Percentiles rank a stretch among this genome's conserved stretches.
phyloP scores from a whole-genome alignment of 768 basidiomycete genomes.

The Hirschioporus abietinus region DNA sequence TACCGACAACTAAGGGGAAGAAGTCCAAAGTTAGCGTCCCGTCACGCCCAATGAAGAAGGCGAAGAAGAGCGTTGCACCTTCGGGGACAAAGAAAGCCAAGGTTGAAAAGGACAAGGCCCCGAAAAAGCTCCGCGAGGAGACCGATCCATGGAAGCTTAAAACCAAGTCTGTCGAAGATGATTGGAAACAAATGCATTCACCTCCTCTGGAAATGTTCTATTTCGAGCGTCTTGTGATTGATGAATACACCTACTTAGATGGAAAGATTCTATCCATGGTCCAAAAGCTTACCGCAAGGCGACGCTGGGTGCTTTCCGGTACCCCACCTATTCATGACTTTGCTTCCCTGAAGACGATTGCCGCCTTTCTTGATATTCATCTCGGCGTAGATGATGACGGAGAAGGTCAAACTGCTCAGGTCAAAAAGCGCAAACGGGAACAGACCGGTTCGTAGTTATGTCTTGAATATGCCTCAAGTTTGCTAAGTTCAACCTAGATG shows the following conservation, averaged over 20 bases:
- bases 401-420: constrained; percentile 67
- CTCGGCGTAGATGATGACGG: constrained; percentile 87
- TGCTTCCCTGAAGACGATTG: constrained; percentile 84
- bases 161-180: constrained; percentile 50
- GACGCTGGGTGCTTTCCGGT: constrained; percentile 95
- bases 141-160: constrained; percentile 78
- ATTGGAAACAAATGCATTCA: constrained; percentile 76
- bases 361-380: constrained; percentile 84
- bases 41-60: constrained; percentile 20
- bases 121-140: constrained; percentile 55
- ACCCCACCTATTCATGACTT: constrained; percentile 94
- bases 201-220: constrained; percentile 93
- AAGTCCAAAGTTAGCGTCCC: constrained; percentile 10
- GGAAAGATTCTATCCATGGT: constrained; percentile 76
- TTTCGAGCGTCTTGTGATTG: constrained; percentile 82
- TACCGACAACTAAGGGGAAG: constrained; percentile 21
- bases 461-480: neutral
- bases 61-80: constrained; percentile 30
- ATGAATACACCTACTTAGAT: constrained; percentile 91
- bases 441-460: constrained; percentile 61
- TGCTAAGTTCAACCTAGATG: constrained; percentile 43
- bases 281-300: constrained; percentile 67
- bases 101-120: constrained; percentile 27
- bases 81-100: constrained; percentile 9
- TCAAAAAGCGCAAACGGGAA: constrained; percentile 77